Base-by-base conservation (phyloP, 2,329 filamentous ascomycete genomes). In the Lachnellula cervina region DNA sequence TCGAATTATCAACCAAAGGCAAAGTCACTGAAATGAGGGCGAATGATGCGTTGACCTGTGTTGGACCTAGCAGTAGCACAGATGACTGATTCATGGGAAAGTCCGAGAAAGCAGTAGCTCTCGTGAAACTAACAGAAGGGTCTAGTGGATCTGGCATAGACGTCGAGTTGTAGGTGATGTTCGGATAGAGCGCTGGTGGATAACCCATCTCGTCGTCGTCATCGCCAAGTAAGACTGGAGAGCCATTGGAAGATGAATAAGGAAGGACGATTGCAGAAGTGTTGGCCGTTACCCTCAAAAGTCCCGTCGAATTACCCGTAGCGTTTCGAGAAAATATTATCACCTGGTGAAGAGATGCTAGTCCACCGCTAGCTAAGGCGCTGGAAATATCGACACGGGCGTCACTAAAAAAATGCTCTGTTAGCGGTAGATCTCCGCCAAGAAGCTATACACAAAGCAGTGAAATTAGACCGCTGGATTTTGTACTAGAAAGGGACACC, bases 21-120 rank as follows among this genome's bases (percentile, higher is more conserved):
- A 93, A 73, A 0, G 91, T 96, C 56, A 96, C 76, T 2, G 91
- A 96, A 13, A 96, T 70, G 11, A 97, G 74, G 21, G 89, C 88
- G 60, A 87, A 88, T 0, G 83, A 82, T 45, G 81, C 74, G 68
- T 95, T 83, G 37, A 65, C 58, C 23, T 81, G 76, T 55, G 89
- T 76, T 0, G 91, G 91, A 0, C 92, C 92, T 0, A 94, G 77
- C 1, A 96, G 73, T n/a, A 96, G 75, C 1, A 83, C 83, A 5
- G 73, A 76, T n/a, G 70, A 70, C 17, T 66, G 61, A 43, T 75
- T 73, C 14, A 85, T 69, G 0, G 69, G 69, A 44, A 66, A 68
- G 34, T 65, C 63, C 6, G 59, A 7, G 54, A 67, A 70, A 11
- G 67, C 68, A n/a, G 47, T 55, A 4, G 62, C 67, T 19, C 16